Conservation (phyloP, 306 rosid genomes). For the Casuarina equisetifolia region DNA sequence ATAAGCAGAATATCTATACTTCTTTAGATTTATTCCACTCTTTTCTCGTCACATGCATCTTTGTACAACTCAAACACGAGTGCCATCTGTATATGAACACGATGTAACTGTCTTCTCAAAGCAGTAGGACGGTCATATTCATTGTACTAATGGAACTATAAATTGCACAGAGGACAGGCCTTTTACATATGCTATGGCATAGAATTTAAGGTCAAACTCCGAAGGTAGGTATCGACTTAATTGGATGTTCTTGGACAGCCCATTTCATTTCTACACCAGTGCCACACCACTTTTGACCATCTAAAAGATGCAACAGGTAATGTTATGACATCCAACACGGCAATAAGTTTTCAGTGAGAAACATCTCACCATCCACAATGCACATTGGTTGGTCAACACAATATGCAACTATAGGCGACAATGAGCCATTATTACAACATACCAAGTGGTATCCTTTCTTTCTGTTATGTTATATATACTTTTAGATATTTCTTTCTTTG, state of each 20-base stretch:
- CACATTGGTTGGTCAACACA: neutral
- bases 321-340: neutral
- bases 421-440: neutral
- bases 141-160: neutral
- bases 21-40: neutral
- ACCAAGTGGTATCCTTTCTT: neutral
- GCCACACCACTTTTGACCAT: neutral
- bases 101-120: neutral
- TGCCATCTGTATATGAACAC: neutral
- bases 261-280: constrained; percentile 1
- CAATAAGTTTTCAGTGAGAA: neutral
- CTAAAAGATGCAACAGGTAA: constrained; percentile 10
- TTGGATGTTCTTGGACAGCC: neutral
- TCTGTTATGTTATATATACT: neutral
- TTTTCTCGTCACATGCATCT: neutral
- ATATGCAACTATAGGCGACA: neutral
- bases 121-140: neutral
- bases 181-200: neutral
- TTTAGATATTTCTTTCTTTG: neutral
- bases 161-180: neutral
- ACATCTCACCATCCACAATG: neutral
- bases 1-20: neutral
- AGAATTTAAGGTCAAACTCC: constrained; percentile 7
- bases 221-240: neutral
- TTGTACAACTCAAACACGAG: neutral